These are phyloP conservation scores for Deakozyma indianensis DNA, from an alignment of 805 yeast species.

Conservation along the genomic window DNA sequence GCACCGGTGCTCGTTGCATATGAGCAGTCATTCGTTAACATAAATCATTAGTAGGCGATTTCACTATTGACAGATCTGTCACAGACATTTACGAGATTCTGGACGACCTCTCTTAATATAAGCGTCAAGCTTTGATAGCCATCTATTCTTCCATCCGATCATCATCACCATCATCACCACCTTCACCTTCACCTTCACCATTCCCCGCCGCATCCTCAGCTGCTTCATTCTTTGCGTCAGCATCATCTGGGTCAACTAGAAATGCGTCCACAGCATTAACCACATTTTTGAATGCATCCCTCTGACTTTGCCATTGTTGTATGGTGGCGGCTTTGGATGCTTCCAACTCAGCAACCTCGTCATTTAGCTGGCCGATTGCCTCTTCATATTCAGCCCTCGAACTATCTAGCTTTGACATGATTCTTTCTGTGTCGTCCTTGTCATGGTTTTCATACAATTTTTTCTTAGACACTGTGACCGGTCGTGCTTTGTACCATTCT, in stretches of 20 bases:
- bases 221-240: not conserved
- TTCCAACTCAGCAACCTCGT: constrained; percentile 15
- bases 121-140: too few species aligned
- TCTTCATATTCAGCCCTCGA: constrained; percentile 11
- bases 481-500: not conserved
- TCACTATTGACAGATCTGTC: too few species aligned
- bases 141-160: too few species aligned
- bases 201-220: not conserved
- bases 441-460: constrained; percentile 4
- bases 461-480: not conserved
- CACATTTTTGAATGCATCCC: constrained; percentile 11
- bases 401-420: constrained; percentile 10
- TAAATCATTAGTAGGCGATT: too few species aligned
- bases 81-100: too few species aligned
- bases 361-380: constrained; percentile 9
- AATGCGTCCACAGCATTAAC: constrained; percentile 12
- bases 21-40: too few species aligned
- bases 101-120: too few species aligned
- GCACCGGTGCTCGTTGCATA: too few species aligned
- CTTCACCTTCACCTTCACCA: not conserved
- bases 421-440: constrained; percentile 1
- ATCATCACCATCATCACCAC: too few species aligned
- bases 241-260: constrained; percentile 3
- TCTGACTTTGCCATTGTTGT: constrained; percentile 11
- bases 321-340: constrained; percentile 7